Conservation (phyloP, 1,284 basidiomycete genomes). For the Mycosarcoma maydis region DNA sequence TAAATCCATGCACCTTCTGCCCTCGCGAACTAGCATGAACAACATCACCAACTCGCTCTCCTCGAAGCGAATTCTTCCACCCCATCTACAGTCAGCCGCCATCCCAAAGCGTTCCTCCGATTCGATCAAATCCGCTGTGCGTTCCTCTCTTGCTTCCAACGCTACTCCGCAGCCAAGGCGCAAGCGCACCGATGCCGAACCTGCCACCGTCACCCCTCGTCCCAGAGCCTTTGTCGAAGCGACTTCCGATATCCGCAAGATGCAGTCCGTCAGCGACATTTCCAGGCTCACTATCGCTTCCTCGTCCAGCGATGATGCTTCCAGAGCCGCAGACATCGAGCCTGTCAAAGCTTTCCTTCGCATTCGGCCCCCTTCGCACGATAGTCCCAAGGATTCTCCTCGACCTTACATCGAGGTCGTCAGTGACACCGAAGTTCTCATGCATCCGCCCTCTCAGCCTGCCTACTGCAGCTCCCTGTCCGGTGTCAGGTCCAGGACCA, state of each 20-base stretch:
- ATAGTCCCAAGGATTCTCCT: slow-evolving; percentile 18
- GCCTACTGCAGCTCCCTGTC: slow-evolving; percentile 23
- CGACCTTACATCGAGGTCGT: slow-evolving; percentile 64
- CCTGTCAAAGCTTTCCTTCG: slow-evolving; percentile 59
- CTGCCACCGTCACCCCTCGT: slow-evolving; percentile 26
- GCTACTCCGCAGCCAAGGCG: slow-evolving; percentile 32
- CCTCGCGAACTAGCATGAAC: slow-evolving; percentile 28
- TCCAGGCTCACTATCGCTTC: slow-evolving; percentile 23
- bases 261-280: slow-evolving; percentile 39
- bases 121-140: slow-evolving; percentile 8
- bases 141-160: slow-evolving; percentile 11
- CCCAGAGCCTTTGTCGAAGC: slow-evolving; percentile 9
- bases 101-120: no score
- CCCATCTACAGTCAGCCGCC: slow-evolving; percentile 23
- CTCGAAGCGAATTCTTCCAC: slow-evolving; percentile 32
- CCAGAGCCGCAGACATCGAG: slow-evolving; percentile 27
- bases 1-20: slow-evolving; percentile 10
- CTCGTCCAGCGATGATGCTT: slow-evolving; percentile 15
- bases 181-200: slow-evolving; percentile 41
- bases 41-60: slow-evolving; percentile 42
- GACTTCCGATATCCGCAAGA: slow-evolving; percentile 21
- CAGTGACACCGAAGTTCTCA: slow-evolving; percentile 69
- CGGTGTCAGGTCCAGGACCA: slow-evolving; percentile 22
- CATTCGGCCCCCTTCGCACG: slow-evolving; percentile 53
- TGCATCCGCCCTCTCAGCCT: slow-evolving; percentile 68